Base-by-base conservation (phyloP, 495 filamentous ascomycete genomes). In the Aspergillus sclerotiicarbonarius region DNA sequence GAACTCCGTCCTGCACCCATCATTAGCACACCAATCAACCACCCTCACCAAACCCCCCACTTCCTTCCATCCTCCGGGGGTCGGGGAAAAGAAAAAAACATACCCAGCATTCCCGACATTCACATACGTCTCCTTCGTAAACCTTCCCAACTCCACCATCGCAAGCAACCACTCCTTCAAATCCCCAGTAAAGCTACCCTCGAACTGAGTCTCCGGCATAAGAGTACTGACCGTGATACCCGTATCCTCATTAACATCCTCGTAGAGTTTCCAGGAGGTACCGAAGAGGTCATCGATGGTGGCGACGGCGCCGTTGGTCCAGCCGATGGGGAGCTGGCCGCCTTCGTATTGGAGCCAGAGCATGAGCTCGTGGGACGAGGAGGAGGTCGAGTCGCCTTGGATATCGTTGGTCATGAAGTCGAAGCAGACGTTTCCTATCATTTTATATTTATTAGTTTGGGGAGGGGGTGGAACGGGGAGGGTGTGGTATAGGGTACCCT, bases 301-400 rank as follows among this genome's bases (percentile, higher is more conserved):
- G 48, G 54, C 54, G 16, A 67, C 59, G 1, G 66, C 62, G 4
- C 68, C 68, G 6, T 59, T 49, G 19, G 57, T 54, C 58, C 68
- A 74, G 18, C 72, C 72, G 54, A 76, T 74, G 3, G 72, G 72
- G 10, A 72, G 62, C 57, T 75, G 72, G 43, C 66, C 67, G 6
- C 72, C 72, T 46, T 71, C 69, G 47, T 69, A 73, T 30, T 68
- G 62, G 31, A 76, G 64, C 72, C 72, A 76, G 0, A 76, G 71
- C 72, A 76, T 76, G 30, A 73, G 67, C 59, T 76, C 72, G 43
- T 68, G 69, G 0, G 66, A 64, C 19, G 62, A 59, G 15, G 61
- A 63, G 15, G 65, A 69, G 13, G 68, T 69, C 6, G 61, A 63
- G 62, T 74, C 70, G 20, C 67, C 68, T 12, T 66, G 60, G 9